Percentiles rank a stretch among this genome's conserved stretches.
Evolutionary conservation across 2,329 filamentous ascomycete species (phyloP).

Genomic region (Saccharata proteae): DNA sequence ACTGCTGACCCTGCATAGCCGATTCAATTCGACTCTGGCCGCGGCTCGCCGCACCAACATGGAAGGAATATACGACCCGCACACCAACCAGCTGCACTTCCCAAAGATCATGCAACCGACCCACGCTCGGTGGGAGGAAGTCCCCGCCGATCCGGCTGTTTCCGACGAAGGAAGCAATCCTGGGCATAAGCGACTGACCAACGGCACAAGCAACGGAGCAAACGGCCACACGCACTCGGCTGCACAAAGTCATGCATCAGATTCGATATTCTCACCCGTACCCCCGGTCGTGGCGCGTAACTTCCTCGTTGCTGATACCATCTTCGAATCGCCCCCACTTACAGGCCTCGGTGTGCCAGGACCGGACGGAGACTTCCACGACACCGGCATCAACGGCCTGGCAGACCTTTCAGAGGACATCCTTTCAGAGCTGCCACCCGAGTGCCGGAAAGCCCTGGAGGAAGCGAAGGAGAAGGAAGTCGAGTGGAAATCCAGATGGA

Average conservation of each 20-base stretch:
- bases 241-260: slow-evolving; percentile 5
- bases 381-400: slow-evolving; percentile 44
- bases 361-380: slow-evolving; percentile 38
- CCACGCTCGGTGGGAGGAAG: slow-evolving; percentile 67
- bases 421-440: slow-evolving; percentile 50
- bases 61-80: slow-evolving; percentile 76
- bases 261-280: slow-evolving; percentile 40
- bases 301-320: slow-evolving; percentile 50
- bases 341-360: slow-evolving; percentile 49
- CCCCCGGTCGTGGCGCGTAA: slow-evolving; percentile 48
- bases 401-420: slow-evolving; percentile 54
- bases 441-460: slow-evolving; percentile 63
- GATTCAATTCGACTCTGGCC: slow-evolving; percentile 69
- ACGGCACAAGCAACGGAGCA: slow-evolving; percentile 13
- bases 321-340: slow-evolving; percentile 45
- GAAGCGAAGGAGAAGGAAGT: slow-evolving; percentile 51
- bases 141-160: slow-evolving; percentile 31
- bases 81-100: slow-evolving; percentile 86
- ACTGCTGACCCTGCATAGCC: slow-evolving; percentile 38
- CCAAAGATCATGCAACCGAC: slow-evolving; percentile 83
- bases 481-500: slow-evolving; percentile 66
- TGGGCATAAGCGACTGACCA: slow-evolving; percentile 9
- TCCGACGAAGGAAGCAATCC: slow-evolving; percentile 13
- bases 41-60: slow-evolving; percentile 56
- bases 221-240: slow-evolving; percentile 7